Percentiles rank a stretch among this genome's conserved stretches.
Conservation (phyloP, 2,329 filamentous ascomycete species). For the Malbranchea cinnamomea region DNA sequence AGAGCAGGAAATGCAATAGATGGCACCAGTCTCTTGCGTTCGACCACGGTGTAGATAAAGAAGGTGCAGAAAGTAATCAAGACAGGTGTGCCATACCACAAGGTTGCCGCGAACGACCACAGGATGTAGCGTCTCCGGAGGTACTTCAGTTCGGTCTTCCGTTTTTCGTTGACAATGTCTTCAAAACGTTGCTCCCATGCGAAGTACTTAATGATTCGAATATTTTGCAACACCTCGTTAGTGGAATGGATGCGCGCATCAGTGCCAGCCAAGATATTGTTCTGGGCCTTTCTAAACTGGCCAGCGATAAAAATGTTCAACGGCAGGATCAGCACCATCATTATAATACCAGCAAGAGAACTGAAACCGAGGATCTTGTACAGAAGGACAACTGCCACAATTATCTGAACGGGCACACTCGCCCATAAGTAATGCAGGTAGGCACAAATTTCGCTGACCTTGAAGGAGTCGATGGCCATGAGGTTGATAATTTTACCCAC, state of each 20-base stretch:
- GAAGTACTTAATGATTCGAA: slow-evolving; percentile 98
- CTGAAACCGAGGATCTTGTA: slow-evolving; percentile 86
- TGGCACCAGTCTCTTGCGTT: slow-evolving; percentile 76
- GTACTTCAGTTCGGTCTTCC: slow-evolving; percentile 59
- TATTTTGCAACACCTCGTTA: slow-evolving; percentile 93
- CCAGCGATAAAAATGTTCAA: slow-evolving; percentile 80
- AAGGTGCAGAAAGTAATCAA: slow-evolving; percentile 96
- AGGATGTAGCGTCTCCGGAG: slow-evolving; percentile 73
- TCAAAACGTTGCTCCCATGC: slow-evolving; percentile 93
- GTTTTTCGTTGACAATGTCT: slow-evolving; percentile 76
- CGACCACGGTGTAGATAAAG: slow-evolving; percentile 77
- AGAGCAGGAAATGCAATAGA: slow-evolving; percentile 93
- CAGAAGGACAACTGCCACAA: slow-evolving; percentile 64
- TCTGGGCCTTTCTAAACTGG: slow-evolving; percentile 74
- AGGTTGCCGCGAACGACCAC: slow-evolving; percentile 80
- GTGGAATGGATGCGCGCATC: slow-evolving; percentile 93
- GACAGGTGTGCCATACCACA: slow-evolving; percentile 93
- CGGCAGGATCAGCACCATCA: slow-evolving; percentile 80
- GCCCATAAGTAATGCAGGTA: slow-evolving; percentile 96
- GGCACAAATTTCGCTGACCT: slow-evolving; percentile 84
- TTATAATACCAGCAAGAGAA: slow-evolving; percentile 78
- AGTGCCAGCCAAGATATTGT: slow-evolving; percentile 79
- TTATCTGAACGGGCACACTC: slow-evolving; percentile 73
- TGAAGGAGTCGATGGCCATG: slow-evolving; percentile 99
- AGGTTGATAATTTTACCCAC: slow-evolving; percentile 98